Percentiles rank a stretch among this genome's conserved stretches.
Evolutionary conservation across 352 stramenopile species (phyloP).

Genomic region (Pilasporangium apinafurcum): DNA sequence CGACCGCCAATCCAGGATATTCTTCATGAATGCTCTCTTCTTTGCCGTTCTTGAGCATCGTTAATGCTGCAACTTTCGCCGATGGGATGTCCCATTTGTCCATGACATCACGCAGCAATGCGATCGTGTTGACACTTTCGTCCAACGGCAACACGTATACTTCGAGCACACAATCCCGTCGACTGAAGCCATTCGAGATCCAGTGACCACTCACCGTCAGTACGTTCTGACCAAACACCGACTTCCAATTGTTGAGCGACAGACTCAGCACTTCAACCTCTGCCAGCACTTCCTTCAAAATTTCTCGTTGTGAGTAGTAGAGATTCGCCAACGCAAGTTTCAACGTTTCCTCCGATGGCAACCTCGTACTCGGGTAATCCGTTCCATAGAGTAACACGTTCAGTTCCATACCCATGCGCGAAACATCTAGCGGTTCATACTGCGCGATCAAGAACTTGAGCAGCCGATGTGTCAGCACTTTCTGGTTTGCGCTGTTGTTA

Average conservation of each 20-base stretch:
- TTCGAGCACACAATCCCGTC: slow-evolving; percentile 70
- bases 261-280: slow-evolving; percentile 69
- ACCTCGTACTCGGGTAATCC: slow-evolving; percentile 25
- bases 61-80: slow-evolving; percentile 62
- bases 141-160: slow-evolving; percentile 71
- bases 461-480: slow-evolving; percentile 60
- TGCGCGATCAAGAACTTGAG: slow-evolving; percentile 74
- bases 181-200: slow-evolving; percentile 69
- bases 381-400: slow-evolving; percentile 48
- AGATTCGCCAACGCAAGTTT: slow-evolving; percentile 67
- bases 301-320: slow-evolving; percentile 78
- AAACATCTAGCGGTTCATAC: slow-evolving; percentile 68
- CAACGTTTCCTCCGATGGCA: slow-evolving; percentile 61
- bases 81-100: slow-evolving; percentile 78
- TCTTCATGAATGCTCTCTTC: slow-evolving; percentile 61
- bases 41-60: slow-evolving; percentile 43
- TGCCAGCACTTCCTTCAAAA: slow-evolving; percentile 71
- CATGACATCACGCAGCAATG: slow-evolving; percentile 70
- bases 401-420: slow-evolving; percentile 58
- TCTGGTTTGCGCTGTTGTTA: slow-evolving; percentile 30
- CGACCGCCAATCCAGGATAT: slow-evolving; percentile 52
- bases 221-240: slow-evolving; percentile 69
- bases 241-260: slow-evolving; percentile 80
- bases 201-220: slow-evolving; percentile 75
- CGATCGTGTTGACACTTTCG: slow-evolving; percentile 73